Percentiles rank a stretch among this genome's conserved stretches.
These are phyloP conservation scores for Musa acuminata DNA, from an alignment of 176 grass and related monocot genomes.

Conservation along the genomic window DNA sequence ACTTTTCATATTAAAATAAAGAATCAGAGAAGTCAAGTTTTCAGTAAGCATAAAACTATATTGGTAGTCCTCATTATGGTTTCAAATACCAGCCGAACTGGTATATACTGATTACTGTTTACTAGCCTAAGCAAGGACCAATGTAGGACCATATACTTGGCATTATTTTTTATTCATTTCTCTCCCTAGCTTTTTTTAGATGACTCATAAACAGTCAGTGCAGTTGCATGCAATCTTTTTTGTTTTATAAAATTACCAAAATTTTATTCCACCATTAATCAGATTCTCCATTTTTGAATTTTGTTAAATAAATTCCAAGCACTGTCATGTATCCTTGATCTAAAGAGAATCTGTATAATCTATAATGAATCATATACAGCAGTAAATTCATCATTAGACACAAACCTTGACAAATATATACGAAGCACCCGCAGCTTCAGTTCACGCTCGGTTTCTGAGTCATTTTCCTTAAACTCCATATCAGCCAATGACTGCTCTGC, in stretches of 20 bases:
- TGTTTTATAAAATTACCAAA: not conserved
- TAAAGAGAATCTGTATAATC: not conserved
- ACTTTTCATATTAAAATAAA: no score
- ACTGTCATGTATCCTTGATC: not conserved
- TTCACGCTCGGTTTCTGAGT: conserved; percentile 71
- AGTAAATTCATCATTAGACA: not conserved
- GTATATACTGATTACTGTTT: no score
- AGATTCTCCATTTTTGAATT: not conserved
- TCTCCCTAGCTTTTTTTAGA: not conserved
- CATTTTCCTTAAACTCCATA: conserved; percentile 98
- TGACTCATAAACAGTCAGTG: not conserved
- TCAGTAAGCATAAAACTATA: no score
- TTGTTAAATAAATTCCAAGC: not conserved
- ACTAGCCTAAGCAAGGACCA: no score
- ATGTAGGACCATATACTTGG: no score
- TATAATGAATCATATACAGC: not conserved
- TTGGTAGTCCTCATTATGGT: no score
- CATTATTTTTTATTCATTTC: no score
- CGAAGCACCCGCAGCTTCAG: conserved; percentile 72
- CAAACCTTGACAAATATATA: conserved; percentile 89
- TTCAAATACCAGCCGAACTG: no score
- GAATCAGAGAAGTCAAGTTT: not conserved
- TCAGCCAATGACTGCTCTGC: conserved; percentile 91
- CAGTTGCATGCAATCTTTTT: not conserved
- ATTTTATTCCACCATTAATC: not conserved